Base-by-base conservation (phyloP, 495 filamentous ascomycete species). In the Penicillium bialowiezense region DNA sequence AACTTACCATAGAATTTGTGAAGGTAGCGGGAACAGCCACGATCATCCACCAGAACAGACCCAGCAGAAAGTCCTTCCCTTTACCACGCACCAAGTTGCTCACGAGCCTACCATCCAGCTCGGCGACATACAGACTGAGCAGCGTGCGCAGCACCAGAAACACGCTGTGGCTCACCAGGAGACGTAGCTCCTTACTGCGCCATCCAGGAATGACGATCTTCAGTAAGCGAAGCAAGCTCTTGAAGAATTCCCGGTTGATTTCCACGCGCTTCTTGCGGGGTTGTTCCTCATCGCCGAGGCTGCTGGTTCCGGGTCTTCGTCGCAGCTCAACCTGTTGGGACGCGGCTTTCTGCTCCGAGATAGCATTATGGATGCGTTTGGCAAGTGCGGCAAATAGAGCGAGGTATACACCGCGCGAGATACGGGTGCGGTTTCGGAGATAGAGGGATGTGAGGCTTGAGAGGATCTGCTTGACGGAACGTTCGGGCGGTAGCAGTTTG, bases 21-120 rank as follows among this genome's bases (percentile, higher is more conserved):
- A 97, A 98, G 0, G 95, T 97, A 14, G 93, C 95, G 4, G 93
- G 93, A n/a, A 98, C 77, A 35, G 93, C 91, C 57, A 98, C 92
- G 54, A 90, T 69, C 93, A 98, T 98, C 93, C 93, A 98, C 91
- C 92, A 97, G 4, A 95, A 82, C 54, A 98, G 80, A 8, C 90
- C 86, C 38, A 82, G 81, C 58, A 97, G 73, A 57, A 98, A 98
- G 44, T 95, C 90, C 68, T 80, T 91, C 15, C 93, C 93, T 56
- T 85, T 92, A 6, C 93, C 93, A 59, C 90, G 83, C 20, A 98
- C 90, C 48, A 98, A 69, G 55, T 83, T 89, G 65, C 91, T 95
- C 24, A 97, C 93, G 31, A 98, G 77, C 42, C 82, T 82, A 28
- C 93, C 93, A 67, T 98, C 93, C 75, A 98, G 82, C 67, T 95